Percentiles rank a stretch among this genome's conserved stretches.
These are phyloP conservation scores for Apiotrichum montevideense DNA, from an alignment of 1,284 basidiomycete genomes.

Conservation along the genomic window DNA sequence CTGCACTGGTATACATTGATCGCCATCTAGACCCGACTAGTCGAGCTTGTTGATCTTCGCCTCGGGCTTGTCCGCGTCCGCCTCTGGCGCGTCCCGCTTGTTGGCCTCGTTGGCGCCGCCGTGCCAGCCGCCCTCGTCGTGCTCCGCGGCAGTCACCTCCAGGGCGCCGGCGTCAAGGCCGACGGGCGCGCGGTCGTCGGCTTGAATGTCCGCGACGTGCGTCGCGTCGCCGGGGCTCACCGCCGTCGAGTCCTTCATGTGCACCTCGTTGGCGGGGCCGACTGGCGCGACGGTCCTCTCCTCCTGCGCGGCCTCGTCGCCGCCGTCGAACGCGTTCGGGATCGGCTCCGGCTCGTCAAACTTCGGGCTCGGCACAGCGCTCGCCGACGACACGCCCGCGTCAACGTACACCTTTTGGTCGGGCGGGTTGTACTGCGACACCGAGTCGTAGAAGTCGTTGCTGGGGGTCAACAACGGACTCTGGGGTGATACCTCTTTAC, in stretches of 20 bases:
- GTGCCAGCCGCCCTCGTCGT: slow-evolving; percentile 45
- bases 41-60: not conserved
- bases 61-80: not conserved
- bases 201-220: slow-evolving; percentile 15
- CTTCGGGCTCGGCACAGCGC: slow-evolving; percentile 28
- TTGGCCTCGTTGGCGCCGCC: slow-evolving; percentile 44
- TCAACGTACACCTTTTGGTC: slow-evolving; percentile 25
- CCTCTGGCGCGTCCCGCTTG: slow-evolving; percentile 2
- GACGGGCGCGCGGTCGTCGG: slow-evolving; percentile 43
- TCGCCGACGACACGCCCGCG: slow-evolving; percentile 13
- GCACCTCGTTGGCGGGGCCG: slow-evolving; percentile 38
- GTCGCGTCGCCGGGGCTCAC: not conserved
- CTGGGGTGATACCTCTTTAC: slow-evolving; percentile 42
- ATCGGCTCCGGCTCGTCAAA: slow-evolving; percentile 44
- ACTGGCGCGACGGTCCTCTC: slow-evolving; percentile 40
- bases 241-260: slow-evolving; percentile 36
- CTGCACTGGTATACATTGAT: too few relatives aligned
- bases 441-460: slow-evolving; percentile 39
- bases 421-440: slow-evolving; percentile 28
- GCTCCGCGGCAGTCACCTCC: slow-evolving; percentile 33
- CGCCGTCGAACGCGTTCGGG: slow-evolving; percentile 42
- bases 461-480: not conserved
- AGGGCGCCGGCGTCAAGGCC: slow-evolving; percentile 45
- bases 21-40: too few relatives aligned
- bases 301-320: slow-evolving; percentile 31